phyloP scores from a whole-genome alignment of 257 asterid species.

The Fraxinus excelsior region DNA sequence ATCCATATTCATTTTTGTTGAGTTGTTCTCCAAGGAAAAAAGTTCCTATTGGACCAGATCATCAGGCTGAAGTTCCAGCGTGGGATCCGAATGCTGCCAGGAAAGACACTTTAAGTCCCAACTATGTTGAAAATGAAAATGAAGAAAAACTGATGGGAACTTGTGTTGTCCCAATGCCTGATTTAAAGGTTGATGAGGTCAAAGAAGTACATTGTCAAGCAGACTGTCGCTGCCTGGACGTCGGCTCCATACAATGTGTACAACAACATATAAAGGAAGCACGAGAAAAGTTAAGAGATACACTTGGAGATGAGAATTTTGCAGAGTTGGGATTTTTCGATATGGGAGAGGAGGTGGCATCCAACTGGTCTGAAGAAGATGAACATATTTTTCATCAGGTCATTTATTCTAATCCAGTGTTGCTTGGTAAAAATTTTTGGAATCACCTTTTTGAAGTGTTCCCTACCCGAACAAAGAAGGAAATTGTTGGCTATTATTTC shows the following conservation, averaged over 20 bases:
- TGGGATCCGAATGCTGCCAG: conserved; percentile 36
- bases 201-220: conserved; percentile 44
- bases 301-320: conserved; percentile 51
- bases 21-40: conserved; percentile 51
- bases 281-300: conserved; percentile 46
- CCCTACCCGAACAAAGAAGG: conserved; percentile 54
- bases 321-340: conserved; percentile 53
- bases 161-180: conserved; percentile 38
- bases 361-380: conserved; percentile 57
- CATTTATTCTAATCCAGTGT: conserved; percentile 50
- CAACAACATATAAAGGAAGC: conserved; percentile 61
- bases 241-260: conserved; percentile 72
- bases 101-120: conserved; percentile 24
- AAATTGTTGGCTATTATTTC: conserved; percentile 72
- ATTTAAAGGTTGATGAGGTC: conserved; percentile 18
- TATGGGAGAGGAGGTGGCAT: conserved; percentile 71
- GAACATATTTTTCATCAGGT: conserved; percentile 56
- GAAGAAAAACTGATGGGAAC: conserved; percentile 40
- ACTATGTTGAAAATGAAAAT: conserved; percentile 23
- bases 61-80: conserved; percentile 65
- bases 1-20: conserved; percentile 39
- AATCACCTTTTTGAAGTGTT: conserved; percentile 46
- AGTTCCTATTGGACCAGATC: conserved; percentile 65
- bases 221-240: conserved; percentile 54
- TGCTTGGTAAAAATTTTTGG: conserved; percentile 64